A percentile compares a stretch with the other conserved stretches of the same genome.
These are phyloP conservation scores for Chernovozyma aurita DNA, from an alignment of 1,139 yeast genomes.

Conservation along the genomic window DNA sequence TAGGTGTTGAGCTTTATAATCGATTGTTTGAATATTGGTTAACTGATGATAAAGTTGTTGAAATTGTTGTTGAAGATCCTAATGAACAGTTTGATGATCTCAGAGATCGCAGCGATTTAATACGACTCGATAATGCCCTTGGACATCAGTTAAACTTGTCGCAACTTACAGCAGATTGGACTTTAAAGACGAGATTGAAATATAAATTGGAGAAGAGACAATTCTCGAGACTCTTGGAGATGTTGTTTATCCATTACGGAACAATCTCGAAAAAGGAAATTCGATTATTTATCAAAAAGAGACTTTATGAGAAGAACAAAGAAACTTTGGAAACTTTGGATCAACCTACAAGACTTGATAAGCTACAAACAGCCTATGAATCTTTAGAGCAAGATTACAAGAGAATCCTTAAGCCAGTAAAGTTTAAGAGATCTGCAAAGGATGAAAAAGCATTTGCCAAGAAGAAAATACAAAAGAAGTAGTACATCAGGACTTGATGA, in stretches of 20 bases:
- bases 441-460: neutral
- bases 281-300: constrained; percentile 62
- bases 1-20: constrained; percentile 66
- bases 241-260: constrained; percentile 49
- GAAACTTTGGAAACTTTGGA: constrained; percentile 73
- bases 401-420: constrained; percentile 44
- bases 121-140: constrained; percentile 37
- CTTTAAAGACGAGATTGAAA: constrained; percentile 25
- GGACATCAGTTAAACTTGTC: constrained; percentile 11
- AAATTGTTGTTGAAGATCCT: constrained; percentile 92
- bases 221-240: constrained; percentile 70
- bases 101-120: constrained; percentile 77
- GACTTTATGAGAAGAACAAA: constrained; percentile 71
- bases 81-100: constrained; percentile 89
- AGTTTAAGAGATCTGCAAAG: constrained; percentile 17
- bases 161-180: constrained; percentile 39
- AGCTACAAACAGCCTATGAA: constrained; percentile 71
- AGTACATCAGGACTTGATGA: neutral
- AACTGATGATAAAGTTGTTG: constrained; percentile 49
- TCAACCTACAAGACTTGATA: constrained; percentile 55
- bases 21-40: constrained; percentile 53
- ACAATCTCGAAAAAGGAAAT: constrained; percentile 32
- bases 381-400: constrained; percentile 65
- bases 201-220: constrained; percentile 76
- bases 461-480: constrained; percentile 2